Percentiles rank a stretch among this genome's conserved stretches.
Evolutionary conservation across 1,284 basidiomycete genomes (phyloP).

Genomic region (Ceratobasidium sp.): DNA sequence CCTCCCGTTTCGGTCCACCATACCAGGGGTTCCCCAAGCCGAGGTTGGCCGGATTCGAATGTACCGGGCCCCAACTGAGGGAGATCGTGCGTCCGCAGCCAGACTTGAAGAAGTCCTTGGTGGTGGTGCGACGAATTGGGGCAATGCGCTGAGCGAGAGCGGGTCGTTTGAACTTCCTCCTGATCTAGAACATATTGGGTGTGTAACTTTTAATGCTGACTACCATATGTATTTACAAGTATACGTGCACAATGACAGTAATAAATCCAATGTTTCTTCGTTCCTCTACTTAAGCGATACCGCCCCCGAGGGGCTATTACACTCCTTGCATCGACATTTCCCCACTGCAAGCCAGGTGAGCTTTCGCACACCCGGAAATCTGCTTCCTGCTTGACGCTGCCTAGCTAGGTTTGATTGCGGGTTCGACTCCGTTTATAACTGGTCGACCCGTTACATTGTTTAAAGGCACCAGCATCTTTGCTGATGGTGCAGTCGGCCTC

Average conservation of each 20-base stretch:
- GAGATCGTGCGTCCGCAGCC: constrained; percentile 49
- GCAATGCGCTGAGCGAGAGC: constrained; percentile 61
- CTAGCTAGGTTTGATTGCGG: constrained; percentile 76
- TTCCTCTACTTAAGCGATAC: constrained; percentile 73
- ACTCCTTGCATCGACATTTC: constrained; percentile 61
- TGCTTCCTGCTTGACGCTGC: constrained; percentile 5
- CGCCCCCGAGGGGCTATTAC: constrained; percentile 69
- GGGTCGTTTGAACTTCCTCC: constrained; percentile 54
- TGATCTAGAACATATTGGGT: constrained; percentile 58
- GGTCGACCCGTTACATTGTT: constrained; percentile 83
- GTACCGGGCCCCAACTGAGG: constrained; percentile 60
- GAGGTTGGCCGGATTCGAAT: constrained; percentile 69
- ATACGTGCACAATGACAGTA: constrained; percentile 50
- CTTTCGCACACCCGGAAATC: constrained; percentile 20
- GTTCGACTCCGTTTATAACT: constrained; percentile 87
- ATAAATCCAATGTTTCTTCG: constrained; percentile 58
- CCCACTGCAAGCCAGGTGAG: constrained; percentile 65
- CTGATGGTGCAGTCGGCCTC: constrained; percentile 78
- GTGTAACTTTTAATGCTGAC: constrained; percentile 48
- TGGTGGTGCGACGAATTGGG: constrained; percentile 60
- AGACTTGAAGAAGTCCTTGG: constrained; percentile 47
- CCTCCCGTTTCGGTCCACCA: constrained; percentile 66
- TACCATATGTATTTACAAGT: constrained; percentile 3
- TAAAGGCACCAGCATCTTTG: constrained; percentile 66
- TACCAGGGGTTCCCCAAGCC: constrained; percentile 65